phyloP scores from a whole-genome alignment of 805 yeast genomes.

The Wickerhamiella nectarea region DNA sequence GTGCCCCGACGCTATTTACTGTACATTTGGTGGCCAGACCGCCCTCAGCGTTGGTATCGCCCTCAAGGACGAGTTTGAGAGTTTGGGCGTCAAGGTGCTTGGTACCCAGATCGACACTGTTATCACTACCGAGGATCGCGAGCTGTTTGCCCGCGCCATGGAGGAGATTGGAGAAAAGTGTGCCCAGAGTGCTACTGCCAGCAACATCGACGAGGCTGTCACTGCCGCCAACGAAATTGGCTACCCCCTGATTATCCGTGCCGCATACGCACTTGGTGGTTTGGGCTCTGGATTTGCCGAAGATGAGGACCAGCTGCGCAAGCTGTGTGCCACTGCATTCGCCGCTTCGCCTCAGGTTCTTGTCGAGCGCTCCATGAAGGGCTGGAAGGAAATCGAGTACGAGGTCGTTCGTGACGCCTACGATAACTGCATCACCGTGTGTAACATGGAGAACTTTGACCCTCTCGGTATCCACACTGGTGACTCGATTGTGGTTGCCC shows the following conservation, averaged over 20 bases:
- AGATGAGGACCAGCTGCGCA: slow-evolving; percentile 67
- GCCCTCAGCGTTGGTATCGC: slow-evolving; percentile 92
- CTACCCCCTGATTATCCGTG: slow-evolving; percentile 92
- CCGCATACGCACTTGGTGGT: slow-evolving; percentile 96
- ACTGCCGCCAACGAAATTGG: slow-evolving; percentile 76
- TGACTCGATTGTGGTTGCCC: slow-evolving; percentile 97
- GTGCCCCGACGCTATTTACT: slow-evolving; percentile 92
- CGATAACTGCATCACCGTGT: slow-evolving; percentile 96
- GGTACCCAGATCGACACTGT: slow-evolving; percentile 96
- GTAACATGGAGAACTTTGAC: slow-evolving; percentile 98
- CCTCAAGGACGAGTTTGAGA: slow-evolving; percentile 87
- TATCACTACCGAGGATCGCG: slow-evolving; percentile 97
- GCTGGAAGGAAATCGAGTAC: slow-evolving; percentile 98
- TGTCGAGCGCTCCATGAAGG: slow-evolving; percentile 94
- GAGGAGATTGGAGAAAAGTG: slow-evolving; percentile 90
- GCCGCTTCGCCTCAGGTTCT: slow-evolving; percentile 93
- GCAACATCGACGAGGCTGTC: slow-evolving; percentile 66
- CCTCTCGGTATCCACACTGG: slow-evolving; percentile 98
- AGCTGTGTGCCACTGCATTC: slow-evolving; percentile 78
- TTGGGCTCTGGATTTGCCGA: slow-evolving; percentile 96
- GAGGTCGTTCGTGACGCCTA: slow-evolving; percentile 97
- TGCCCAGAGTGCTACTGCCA: slow-evolving; percentile 84
- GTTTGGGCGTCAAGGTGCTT: slow-evolving; percentile 81
- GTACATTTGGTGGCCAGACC: slow-evolving; percentile 98
- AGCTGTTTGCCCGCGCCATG: slow-evolving; percentile 86